Percentiles rank a stretch among this genome's conserved stretches.
Evolutionary conservation across 106 monocot genomes (phyloP).

Genomic region (Phalaenopsis aphrodite): DNA sequence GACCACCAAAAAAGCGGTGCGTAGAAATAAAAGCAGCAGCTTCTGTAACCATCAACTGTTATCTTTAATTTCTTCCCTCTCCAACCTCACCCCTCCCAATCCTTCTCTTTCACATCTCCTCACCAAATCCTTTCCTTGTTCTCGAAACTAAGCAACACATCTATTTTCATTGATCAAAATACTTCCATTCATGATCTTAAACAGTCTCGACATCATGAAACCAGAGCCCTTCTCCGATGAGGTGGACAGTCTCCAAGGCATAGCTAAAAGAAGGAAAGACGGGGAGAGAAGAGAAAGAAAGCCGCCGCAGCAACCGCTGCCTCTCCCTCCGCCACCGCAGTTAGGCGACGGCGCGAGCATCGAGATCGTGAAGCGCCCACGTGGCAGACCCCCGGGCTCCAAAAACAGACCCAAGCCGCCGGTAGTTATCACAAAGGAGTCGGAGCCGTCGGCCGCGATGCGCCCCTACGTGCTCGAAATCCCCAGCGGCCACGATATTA

Average conservation of each 20-base stretch:
- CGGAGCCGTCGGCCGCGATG: constrained; percentile 15
- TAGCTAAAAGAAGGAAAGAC: background rate
- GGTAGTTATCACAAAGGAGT: constrained; percentile 17
- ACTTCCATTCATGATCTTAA: background rate
- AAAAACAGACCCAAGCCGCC: constrained; percentile 51
- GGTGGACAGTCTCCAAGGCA: background rate
- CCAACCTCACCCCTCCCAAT: background rate
- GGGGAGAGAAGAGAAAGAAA: background rate
- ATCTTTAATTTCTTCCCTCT: background rate
- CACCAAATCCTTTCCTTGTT: background rate
- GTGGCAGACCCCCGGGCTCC: constrained; percentile 43
- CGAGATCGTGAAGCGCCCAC: constrained; percentile 23
- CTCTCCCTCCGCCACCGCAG: background rate
- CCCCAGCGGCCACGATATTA: constrained; percentile 29
- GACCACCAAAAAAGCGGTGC: no score
- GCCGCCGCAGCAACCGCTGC: background rate
- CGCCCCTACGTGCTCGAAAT: constrained; percentile 39
- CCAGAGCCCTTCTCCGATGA: background rate
- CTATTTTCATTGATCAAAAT: background rate
- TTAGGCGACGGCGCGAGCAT: constrained; percentile 29
- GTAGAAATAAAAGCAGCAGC: no score
- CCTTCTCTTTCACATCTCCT: background rate
- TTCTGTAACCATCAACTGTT: background rate
- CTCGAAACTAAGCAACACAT: no score
- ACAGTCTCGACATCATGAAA: constrained; percentile 1